Evolutionary conservation across 208 protist species (phyloP), one percentile per base, ranked within the genome.

Genomic region (Crithidia expoeki): DNA sequence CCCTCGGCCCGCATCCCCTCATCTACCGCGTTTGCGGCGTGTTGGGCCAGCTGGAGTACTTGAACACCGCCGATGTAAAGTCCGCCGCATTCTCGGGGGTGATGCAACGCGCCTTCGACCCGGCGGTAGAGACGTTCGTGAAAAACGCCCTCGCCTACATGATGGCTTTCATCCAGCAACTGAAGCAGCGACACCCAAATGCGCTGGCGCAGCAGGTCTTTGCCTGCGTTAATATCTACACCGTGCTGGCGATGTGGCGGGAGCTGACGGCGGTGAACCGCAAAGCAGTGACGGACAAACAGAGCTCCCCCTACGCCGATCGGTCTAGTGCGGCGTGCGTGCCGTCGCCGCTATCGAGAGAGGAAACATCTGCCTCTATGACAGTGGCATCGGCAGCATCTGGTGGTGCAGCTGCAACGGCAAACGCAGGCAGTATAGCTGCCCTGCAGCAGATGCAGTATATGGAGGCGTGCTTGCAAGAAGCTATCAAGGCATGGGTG

Each of bases 1-100:
- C 85, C 12, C 79, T 95, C 19, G 83, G 83, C 7, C 84, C 81
- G 32, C 88, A 93, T 61, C 77, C 79, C 11, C 69, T 89, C 36
- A 66, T 92, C 47, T 72, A 72, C 67, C 76, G 79, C 23, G 78
- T 90, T 7, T 69, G 65, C 44, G 81, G 87, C 11, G 75, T 86
- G 28, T 63, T 88, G 14, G 79, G 80, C 14, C 78, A 91, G 69
- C 34, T 95, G 21, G 85, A 90, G 68, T 67, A 85, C 19, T 75
- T 95, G 21, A 95, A 95, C 79, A 81, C 63, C 30, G 72, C 80
- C 12, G 56, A 58, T 19, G 76, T 88, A 56, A 74, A 72, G 40
- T 77, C 81, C 50, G 82, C 79, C 17, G 74, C 75, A 16, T 85
- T 85, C 19, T 30, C 42, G 25, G 60, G 70, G n/a, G 74, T 44